These are phyloP conservation scores for Ustilaginoidea virens DNA, from an alignment of 2,329 filamentous ascomycete species.

Conservation along the genomic window DNA sequence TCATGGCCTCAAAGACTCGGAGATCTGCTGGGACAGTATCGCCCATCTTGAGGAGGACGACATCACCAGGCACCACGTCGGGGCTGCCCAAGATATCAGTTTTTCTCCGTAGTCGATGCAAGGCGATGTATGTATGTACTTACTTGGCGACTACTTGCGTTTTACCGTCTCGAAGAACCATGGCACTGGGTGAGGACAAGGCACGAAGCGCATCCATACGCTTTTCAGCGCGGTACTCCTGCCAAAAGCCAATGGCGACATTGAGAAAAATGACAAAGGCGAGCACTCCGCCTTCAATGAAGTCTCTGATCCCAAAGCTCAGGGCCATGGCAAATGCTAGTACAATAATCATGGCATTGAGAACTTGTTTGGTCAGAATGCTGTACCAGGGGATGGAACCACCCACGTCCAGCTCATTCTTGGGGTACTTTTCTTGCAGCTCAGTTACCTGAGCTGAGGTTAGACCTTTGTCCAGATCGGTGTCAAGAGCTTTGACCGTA, in stretches of 20 bases:
- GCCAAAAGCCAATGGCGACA: conserved; percentile 51
- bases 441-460: conserved; percentile 41
- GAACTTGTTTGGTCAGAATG: conserved; percentile 56
- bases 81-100: conserved; percentile 24
- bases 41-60: conserved; percentile 52
- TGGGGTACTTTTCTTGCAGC: conserved; percentile 43
- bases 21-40: conserved; percentile 63
- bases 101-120: not conserved
- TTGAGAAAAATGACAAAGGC: conserved; percentile 54
- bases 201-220: conserved; percentile 49
- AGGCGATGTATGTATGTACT: conserved; percentile 11
- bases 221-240: conserved; percentile 49
- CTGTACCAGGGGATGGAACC: conserved; percentile 54
- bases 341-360: conserved; percentile 67
- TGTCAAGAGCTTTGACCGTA: conserved; percentile 45
- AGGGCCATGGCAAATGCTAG: conserved; percentile 64
- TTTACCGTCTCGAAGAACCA: conserved; percentile 43
- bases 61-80: conserved; percentile 56
- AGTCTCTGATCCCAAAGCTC: conserved; percentile 51
- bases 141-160: conserved; percentile 42
- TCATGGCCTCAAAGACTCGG: conserved; percentile 57
- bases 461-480: conserved; percentile 52
- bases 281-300: conserved; percentile 52
- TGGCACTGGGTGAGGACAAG: conserved; percentile 48
- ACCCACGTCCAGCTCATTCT: conserved; percentile 56